Conservation (phyloP, 371 early-diverging fungal genomes). For the Parasitella parasitica region DNA sequence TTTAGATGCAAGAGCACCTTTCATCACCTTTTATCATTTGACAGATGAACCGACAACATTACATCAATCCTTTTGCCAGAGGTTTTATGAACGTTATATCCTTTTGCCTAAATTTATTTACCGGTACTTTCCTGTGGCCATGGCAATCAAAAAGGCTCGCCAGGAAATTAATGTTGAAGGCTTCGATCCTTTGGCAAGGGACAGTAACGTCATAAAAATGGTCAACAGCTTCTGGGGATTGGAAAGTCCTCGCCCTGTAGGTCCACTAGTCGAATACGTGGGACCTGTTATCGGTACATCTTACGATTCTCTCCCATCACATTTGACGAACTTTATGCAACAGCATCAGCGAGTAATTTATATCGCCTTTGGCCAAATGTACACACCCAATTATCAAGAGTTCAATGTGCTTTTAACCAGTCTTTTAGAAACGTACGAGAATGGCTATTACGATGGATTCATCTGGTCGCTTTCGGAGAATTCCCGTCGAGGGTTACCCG, state of each 20-base stretch:
- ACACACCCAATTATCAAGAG: constrained; percentile 4
- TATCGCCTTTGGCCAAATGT: constrained; percentile 44
- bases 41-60: constrained; percentile 6
- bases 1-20: constrained; percentile 17
- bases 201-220: constrained; percentile 22
- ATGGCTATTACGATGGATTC: constrained; percentile 31
- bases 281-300: constrained; percentile 32
- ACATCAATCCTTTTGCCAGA: constrained; percentile 5
- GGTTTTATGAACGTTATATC: constrained; percentile 14
- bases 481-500: constrained; percentile 7
- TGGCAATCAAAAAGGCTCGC: constrained; percentile 3
- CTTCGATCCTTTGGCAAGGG: constrained; percentile 5
- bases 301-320: constrained; percentile 7
- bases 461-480: constrained; percentile 28
- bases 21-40: constrained; percentile 2
- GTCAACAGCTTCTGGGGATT: constrained; percentile 30
- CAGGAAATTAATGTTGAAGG: constrained; percentile 1
- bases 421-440: constrained; percentile 21
- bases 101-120: constrained; percentile 5
- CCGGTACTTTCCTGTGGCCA: constrained; percentile 1
- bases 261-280: constrained; percentile 34
- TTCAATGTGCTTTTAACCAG: constrained; percentile 17
- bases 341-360: constrained; percentile 25
- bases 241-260: constrained; percentile 33
- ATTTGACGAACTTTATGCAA: constrained; percentile 14